These are phyloP conservation scores for Fragaria vesca DNA, from an alignment of 306 rosid species.

Conservation along the genomic window DNA sequence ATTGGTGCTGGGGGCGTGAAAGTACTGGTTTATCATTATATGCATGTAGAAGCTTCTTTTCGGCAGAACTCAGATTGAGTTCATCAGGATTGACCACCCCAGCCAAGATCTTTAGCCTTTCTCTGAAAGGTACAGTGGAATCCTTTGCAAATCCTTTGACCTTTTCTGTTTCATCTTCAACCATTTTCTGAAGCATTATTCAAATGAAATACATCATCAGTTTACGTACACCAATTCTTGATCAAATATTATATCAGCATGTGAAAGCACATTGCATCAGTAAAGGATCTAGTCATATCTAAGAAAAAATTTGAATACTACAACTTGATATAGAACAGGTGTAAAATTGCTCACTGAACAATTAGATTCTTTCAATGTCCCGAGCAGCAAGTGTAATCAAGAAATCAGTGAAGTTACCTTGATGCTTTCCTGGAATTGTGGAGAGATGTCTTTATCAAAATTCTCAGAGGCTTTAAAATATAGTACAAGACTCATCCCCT, in stretches of 20 bases:
- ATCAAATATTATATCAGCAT: neutral
- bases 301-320: neutral
- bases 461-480: conserved; percentile 71
- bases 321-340: neutral
- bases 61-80: conserved; percentile 72
- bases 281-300: neutral
- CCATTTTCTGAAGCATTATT: conserved; percentile 57
- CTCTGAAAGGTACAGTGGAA: conserved; percentile 66
- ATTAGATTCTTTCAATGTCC: neutral
- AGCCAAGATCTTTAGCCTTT: conserved; percentile 87
- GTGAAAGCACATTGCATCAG: neutral
- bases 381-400: neutral
- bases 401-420: conserved; percentile 42
- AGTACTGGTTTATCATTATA: conserved; percentile 92
- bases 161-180: conserved; percentile 85
- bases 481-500: conserved; percentile 82
- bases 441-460: conserved; percentile 61
- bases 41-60: conserved; percentile 70
- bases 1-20: conserved; percentile 90
- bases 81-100: conserved; percentile 88
- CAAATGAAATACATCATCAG: neutral
- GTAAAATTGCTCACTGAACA: neutral
- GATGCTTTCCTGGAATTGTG: conserved; percentile 76
- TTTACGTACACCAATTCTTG: neutral
- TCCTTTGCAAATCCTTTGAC: conserved; percentile 88